A percentile compares a stretch with the other conserved stretches of the same genome.
Conservation (phyloP, 345 rosid genomes). For the Lumnitzera littorea region DNA sequence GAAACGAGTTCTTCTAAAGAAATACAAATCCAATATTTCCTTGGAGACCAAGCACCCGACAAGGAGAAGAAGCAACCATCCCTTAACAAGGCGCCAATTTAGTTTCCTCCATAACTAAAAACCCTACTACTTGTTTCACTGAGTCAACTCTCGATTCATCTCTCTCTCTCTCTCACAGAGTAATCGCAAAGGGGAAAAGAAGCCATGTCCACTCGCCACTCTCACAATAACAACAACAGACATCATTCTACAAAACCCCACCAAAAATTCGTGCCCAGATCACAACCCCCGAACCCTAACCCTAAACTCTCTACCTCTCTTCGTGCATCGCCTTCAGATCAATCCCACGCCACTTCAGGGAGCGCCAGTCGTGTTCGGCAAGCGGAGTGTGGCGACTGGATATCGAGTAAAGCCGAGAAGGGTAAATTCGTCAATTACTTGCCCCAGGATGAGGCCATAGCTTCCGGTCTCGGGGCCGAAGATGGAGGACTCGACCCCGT, state of each 20-base stretch:
- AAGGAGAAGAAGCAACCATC: too few species aligned
- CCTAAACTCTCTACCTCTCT: constrained; percentile 59
- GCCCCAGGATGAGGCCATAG: constrained; percentile 96
- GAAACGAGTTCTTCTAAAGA: too few species aligned
- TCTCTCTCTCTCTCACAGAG: not conserved
- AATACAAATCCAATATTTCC: too few species aligned
- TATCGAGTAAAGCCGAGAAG: constrained; percentile 25
- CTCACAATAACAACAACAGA: constrained; percentile 18
- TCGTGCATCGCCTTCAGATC: constrained; percentile 28
- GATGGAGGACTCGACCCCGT: constrained; percentile 85
- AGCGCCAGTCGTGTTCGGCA: constrained; percentile 27
- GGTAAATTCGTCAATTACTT: constrained; percentile 75
- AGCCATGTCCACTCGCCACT: constrained; percentile 47
- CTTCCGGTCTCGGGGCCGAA: constrained; percentile 63
- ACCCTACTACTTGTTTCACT: too few species aligned
- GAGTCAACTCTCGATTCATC: too few species aligned
- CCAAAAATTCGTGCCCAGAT: constrained; percentile 46
- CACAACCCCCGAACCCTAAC: constrained; percentile 18
- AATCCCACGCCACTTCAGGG: constrained; percentile 16
- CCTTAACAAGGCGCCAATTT: too few species aligned
- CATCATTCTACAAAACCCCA: constrained; percentile 24
- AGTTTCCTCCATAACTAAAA: too few species aligned
- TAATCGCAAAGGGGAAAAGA: too few species aligned
- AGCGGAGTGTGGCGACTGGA: constrained; percentile 38
- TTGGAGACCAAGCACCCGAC: too few species aligned